Base-by-base conservation (phyloP, 2,329 filamentous ascomycete genomes). In the Leptographium procerum region DNA sequence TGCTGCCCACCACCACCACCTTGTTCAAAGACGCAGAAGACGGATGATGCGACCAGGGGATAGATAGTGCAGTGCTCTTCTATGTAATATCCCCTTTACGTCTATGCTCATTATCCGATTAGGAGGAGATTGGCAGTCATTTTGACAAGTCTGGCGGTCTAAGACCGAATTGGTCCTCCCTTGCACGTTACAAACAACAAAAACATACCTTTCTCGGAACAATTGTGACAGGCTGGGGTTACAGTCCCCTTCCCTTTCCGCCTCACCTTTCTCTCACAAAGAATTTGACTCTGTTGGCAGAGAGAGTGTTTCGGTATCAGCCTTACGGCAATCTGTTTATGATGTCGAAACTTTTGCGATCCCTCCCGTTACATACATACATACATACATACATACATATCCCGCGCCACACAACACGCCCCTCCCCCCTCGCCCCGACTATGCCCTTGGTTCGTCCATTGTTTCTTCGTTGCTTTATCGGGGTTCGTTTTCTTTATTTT, bases 401-500 rank as follows among this genome's bases (percentile, higher is more conserved):
- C n/a, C n/a, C n/a, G n/a, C n/a, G n/a, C n/a, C n/a, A n/a, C n/a
- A n/a, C n/a, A n/a, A n/a, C n/a, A n/a, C n/a, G n/a, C n/a, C n/a
- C n/a, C n/a, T n/a, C n/a, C n/a, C n/a, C n/a, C n/a, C n/a, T n/a
- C n/a, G n/a, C n/a, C n/a, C n/a, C n/a, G n/a, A n/a, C n/a, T n/a
- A n/a, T n/a, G n/a, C n/a, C n/a, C n/a, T n/a, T n/a, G n/a, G n/a
- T n/a, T n/a, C n/a, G n/a, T n/a, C n/a, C n/a, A n/a, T n/a, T n/a
- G n/a, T n/a, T n/a, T n/a, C n/a, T 52, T 54, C 40, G 55, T 34
- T 16, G 45, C 22, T 56, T 53, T 54, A 31, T 61, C 57, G n/a
- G n/a, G n/a, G 59, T 61, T 34, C 36, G 36, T 59, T 59, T 61
- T 45, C 59, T n/a, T n/a, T n/a, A n/a, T n/a, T n/a, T n/a, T n/a